Conservation (phyloP, 805 yeast genomes). For the Candida mattraensis region DNA sequence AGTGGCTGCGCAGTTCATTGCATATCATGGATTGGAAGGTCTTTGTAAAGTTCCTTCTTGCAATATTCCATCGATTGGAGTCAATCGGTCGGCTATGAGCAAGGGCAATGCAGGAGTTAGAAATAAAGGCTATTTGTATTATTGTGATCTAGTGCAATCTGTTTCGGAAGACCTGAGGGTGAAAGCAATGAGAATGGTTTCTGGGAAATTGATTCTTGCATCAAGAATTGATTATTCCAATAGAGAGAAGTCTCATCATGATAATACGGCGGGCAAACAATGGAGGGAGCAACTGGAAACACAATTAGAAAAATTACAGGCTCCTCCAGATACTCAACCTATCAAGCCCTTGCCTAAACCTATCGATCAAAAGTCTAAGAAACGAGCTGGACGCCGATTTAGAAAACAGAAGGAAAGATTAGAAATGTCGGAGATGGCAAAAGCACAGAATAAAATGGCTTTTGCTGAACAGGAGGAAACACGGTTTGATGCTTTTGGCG, state of each 20-base stretch:
- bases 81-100: constrained; percentile 41
- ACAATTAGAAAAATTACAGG: constrained; percentile 68
- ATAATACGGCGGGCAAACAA: constrained; percentile 48
- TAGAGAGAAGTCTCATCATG: constrained; percentile 36
- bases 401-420: constrained; percentile 80
- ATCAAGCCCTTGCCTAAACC: constrained; percentile 77
- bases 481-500: constrained; percentile 64
- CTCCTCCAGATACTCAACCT: constrained; percentile 71
- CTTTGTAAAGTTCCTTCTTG: constrained; percentile 77
- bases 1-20: constrained; percentile 70
- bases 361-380: constrained; percentile 70
- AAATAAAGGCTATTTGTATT: constrained; percentile 69
- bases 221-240: constrained; percentile 66
- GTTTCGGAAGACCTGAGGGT: constrained; percentile 59
- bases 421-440: constrained; percentile 76
- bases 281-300: constrained; percentile 60
- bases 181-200: constrained; percentile 73
- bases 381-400: constrained; percentile 81
- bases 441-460: constrained; percentile 79
- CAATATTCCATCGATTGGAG: constrained; percentile 78
- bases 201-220: constrained; percentile 79
- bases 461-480: constrained; percentile 77
- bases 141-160: constrained; percentile 56
- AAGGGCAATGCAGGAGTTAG: constrained; percentile 48
- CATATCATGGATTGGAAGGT: constrained; percentile 67